Percentiles rank a stretch among this genome's conserved stretches.
These are phyloP conservation scores for Ogataea haglerorum DNA, from an alignment of 805 yeast species.

Conservation along the genomic window DNA sequence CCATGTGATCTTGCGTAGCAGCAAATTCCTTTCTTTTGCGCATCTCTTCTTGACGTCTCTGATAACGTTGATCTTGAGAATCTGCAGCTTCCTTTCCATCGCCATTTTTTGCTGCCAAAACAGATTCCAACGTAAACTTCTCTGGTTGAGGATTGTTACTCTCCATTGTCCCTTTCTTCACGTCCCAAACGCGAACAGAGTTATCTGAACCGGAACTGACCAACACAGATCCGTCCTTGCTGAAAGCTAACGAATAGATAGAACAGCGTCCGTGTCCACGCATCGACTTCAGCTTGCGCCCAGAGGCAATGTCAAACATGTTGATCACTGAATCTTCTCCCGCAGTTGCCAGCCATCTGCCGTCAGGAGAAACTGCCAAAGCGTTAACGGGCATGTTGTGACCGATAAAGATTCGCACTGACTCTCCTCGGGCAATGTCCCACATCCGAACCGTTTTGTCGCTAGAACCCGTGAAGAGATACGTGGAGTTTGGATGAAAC, in stretches of 20 bases:
- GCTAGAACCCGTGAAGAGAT: conserved; percentile 90
- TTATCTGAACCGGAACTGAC: conserved; percentile 92
- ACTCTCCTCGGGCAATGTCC: conserved; percentile 87
- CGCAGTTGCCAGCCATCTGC: conserved; percentile 92
- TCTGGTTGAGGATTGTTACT: conserved; percentile 68
- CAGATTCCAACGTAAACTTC: conserved; percentile 40
- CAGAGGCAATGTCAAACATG: conserved; percentile 93
- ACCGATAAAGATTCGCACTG: conserved; percentile 89
- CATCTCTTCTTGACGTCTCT: conserved; percentile 38
- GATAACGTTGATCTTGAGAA: conserved; percentile 19
- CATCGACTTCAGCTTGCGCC: conserved; percentile 85
- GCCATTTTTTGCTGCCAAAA: conserved; percentile 34
- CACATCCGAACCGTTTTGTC: conserved; percentile 98
- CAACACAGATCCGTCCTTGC: conserved; percentile 82
- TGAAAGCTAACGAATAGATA: conserved; percentile 79
- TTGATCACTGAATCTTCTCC: conserved; percentile 89
- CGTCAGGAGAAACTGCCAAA: conserved; percentile 91
- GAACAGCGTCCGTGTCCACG: conserved; percentile 90
- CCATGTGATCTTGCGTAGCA: conserved; percentile 88
- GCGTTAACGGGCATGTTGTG: conserved; percentile 87
- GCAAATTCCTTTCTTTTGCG: conserved; percentile 64
- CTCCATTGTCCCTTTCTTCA: conserved; percentile 78
- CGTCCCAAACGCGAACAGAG: conserved; percentile 95
- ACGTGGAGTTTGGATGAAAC: conserved; percentile 95
- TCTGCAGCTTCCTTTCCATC: conserved; percentile 18